These are phyloP conservation scores for Cardamine resedifolia DNA, from an alignment of 345 rosid genomes.

Conservation along the genomic window DNA sequence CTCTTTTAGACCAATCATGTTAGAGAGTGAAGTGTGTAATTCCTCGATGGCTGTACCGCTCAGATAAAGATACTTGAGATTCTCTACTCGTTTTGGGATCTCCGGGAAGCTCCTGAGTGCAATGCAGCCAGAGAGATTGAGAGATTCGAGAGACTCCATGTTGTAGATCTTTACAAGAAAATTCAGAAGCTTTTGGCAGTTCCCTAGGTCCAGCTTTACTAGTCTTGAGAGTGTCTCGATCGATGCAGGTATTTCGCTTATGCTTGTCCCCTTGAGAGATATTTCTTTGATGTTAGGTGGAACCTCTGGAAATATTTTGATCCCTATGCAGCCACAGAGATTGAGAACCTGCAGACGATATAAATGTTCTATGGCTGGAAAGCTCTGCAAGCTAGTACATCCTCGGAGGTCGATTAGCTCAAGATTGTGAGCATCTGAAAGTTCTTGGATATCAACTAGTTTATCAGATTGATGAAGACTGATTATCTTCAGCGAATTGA, in stretches of 20 bases:
- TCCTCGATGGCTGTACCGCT: slow-evolving; percentile 13
- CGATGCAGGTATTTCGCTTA: neutral
- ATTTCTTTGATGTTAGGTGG: slow-evolving; percentile 22
- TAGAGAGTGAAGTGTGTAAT: slow-evolving; percentile 5
- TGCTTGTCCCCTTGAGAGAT: neutral
- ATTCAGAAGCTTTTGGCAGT: slow-evolving; percentile 7
- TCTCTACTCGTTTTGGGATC: neutral
- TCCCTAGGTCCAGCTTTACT: slow-evolving; percentile 20
- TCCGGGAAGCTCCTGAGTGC: slow-evolving; percentile 16
- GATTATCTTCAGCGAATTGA: slow-evolving; percentile 6
- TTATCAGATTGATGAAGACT: slow-evolving; percentile 13
- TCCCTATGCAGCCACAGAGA: neutral
- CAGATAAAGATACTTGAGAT: neutral
- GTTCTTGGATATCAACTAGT: neutral
- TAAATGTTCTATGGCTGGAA: neutral
- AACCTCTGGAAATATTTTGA: slow-evolving; percentile 18
- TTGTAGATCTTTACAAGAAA: neutral
- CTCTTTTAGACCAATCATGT: slow-evolving; percentile 12
- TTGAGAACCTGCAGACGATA: slow-evolving; percentile 18
- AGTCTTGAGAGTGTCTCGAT: slow-evolving; percentile 8
- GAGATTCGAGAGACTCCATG: slow-evolving; percentile 21
- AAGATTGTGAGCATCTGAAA: slow-evolving; percentile 1
- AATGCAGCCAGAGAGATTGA: slow-evolving; percentile 25
- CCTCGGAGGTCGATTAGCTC: slow-evolving; percentile 14
- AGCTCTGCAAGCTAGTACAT: slow-evolving; percentile 12